Conservation (phyloP, 75 land plant genomes). For the Larix kaempferi region DNA sequence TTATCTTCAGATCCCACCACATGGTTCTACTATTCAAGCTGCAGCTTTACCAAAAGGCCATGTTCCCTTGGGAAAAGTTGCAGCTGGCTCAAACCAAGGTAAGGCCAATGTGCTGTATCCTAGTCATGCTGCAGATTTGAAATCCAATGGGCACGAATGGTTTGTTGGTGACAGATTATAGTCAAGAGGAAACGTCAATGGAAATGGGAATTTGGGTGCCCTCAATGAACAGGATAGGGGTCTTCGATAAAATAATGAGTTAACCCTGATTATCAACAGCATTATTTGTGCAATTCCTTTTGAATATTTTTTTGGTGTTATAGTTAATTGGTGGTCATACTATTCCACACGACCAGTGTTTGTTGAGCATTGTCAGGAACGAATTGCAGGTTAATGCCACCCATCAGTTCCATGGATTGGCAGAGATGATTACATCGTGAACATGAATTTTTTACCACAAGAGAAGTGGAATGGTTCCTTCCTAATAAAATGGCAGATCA, state of each 20-base stretch:
- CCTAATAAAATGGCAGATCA: slow-evolving; percentile 64
- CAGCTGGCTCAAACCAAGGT: slow-evolving; percentile 11
- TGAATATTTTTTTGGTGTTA: neutral
- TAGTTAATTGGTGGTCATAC: neutral
- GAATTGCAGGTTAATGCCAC: slow-evolving; percentile 59
- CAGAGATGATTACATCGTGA: slow-evolving; percentile 62
- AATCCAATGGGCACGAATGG: slow-evolving; percentile 39
- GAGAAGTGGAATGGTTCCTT: slow-evolving; percentile 70
- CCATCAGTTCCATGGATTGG: slow-evolving; percentile 69
- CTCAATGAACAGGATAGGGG: too few species aligned
- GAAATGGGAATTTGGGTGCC: too few species aligned
- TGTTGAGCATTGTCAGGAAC: neutral
- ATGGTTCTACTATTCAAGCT: slow-evolving; percentile 14
- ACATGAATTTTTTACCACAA: slow-evolving; percentile 64
- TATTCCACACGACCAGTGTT: neutral
- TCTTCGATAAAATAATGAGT: too few species aligned
- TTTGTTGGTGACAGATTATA: slow-evolving; percentile 40
- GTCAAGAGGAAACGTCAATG: neutral
- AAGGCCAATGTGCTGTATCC: slow-evolving; percentile 27
- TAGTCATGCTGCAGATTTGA: slow-evolving; percentile 10
- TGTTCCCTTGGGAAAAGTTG: slow-evolving; percentile 15
- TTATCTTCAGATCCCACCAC: slow-evolving; percentile 17
- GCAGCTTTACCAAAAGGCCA: slow-evolving; percentile 19
- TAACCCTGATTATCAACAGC: too few species aligned
- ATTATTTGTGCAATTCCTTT: neutral